phyloP scores from a whole-genome alignment of 495 filamentous ascomycete species.

The Terfezia boudieri region DNA sequence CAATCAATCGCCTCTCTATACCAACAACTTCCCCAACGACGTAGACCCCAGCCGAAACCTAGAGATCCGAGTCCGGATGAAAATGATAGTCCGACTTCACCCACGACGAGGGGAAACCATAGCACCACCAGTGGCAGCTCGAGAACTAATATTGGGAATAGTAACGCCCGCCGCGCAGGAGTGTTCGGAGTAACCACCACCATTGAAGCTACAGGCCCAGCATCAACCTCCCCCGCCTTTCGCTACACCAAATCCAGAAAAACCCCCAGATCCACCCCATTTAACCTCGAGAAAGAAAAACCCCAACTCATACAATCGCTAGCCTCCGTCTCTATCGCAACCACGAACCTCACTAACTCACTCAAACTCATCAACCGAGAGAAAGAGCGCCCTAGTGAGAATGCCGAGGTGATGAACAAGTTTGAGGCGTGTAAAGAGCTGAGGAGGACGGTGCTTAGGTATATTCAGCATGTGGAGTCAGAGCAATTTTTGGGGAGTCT shows the following conservation, averaged over 20 bases:
- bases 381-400: slow-evolving; percentile 65
- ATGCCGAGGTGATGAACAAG: slow-evolving; percentile 45
- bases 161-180: slow-evolving; percentile 13
- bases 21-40: slow-evolving; percentile 49
- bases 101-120: slow-evolving; percentile 1
- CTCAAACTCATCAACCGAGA: slow-evolving; percentile 84
- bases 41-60: slow-evolving; percentile 28
- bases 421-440: slow-evolving; percentile 76
- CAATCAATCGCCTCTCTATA: slow-evolving; percentile 58
- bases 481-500: slow-evolving; percentile 62
- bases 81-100: slow-evolving; percentile 1
- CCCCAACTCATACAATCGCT: slow-evolving; percentile 60
- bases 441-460: slow-evolving; percentile 62
- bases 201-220: slow-evolving; percentile 26
- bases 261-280: slow-evolving; percentile 24
- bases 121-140: neutral
- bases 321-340: slow-evolving; percentile 64
- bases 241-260: slow-evolving; percentile 24
- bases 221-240: slow-evolving; percentile 6
- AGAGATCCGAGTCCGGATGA: slow-evolving; percentile 1
- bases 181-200: slow-evolving; percentile 24
- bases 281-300: slow-evolving; percentile 76
- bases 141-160: slow-evolving; percentile 9
- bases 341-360: slow-evolving; percentile 75
- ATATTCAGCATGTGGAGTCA: slow-evolving; percentile 66